Evolutionary conservation across 1,284 basidiomycete species (phyloP), one percentile per base, ranked within the genome.

Genomic region (Apiotrichum sp.): DNA sequence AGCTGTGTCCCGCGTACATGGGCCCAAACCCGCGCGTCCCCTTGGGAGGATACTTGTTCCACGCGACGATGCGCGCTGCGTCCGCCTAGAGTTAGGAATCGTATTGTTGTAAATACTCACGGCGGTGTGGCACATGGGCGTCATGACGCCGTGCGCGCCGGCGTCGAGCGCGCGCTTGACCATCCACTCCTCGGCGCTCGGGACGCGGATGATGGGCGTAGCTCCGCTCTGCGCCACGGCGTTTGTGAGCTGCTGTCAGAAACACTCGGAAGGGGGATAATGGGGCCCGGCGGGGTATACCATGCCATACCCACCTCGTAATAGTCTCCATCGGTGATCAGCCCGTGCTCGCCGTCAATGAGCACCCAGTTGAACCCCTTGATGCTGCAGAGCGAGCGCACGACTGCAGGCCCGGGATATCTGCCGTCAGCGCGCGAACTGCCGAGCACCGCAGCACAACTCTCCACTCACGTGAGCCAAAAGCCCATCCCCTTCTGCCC

Each of bases 401-500:
- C 65, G 13, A 70, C 56, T 2, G 64, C 50, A 3, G 68, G 54
- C 7, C 62, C 61, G 13, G 62, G 58, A 53, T 65, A 65, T 13
- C 69, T 71, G 50, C 2, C 49, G 46, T 50, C 48, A 45, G 61
- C 52, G 4, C 44, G 31, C 9, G 8, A 38, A 38, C 8, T 38
- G 14, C 8, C 36, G 2, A 38, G 10, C 29, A 29, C 14, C 36
- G 4, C 8, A 38, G 14, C 36, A 38, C 14, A 2, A 38, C 36
- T 38, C 14, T 8, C n/a, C 40, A 67, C 68, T 59, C 55, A 72
- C 33, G 83, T 86, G 39, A 86, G 73, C 85, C 86, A 87, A n/a
- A 82, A 82, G 6, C 86, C 85, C 59, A 87, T 83, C 3, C 85
- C 84, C n/a, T 82, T 78, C 59, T 78, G 79, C 54, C 78, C 76